Conservation (phyloP, 345 rosid genomes). For the Populus alba region DNA sequence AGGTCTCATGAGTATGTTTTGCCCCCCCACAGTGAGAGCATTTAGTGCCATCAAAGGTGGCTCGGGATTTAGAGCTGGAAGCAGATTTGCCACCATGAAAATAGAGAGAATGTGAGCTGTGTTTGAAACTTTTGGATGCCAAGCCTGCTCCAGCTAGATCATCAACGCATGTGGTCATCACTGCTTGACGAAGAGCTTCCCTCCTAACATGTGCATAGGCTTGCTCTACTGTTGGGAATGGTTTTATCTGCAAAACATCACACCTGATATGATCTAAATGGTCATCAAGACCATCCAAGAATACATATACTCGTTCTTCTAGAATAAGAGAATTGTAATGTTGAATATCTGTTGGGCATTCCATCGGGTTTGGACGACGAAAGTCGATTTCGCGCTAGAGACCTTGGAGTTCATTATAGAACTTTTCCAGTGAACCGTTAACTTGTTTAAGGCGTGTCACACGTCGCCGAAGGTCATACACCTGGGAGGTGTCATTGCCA, state of each 20-base stretch:
- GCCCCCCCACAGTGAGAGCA: not conserved
- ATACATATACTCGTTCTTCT: not conserved
- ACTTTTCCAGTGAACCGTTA: not conserved
- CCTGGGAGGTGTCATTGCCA: not conserved
- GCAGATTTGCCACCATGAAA: not conserved
- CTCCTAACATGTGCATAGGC: conserved; percentile 1
- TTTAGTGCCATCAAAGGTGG: not conserved
- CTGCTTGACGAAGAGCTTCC: not conserved
- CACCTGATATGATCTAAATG: not conserved
- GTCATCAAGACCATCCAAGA: conserved; percentile 1
- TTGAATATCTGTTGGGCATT: not conserved
- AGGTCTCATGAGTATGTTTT: not conserved
- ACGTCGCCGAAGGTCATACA: not conserved
- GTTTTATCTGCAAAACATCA: not conserved
- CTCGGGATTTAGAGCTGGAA: not conserved
- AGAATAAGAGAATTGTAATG: not conserved
- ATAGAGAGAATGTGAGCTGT: not conserved
- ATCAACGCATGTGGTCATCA: not conserved
- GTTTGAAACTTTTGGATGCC: not conserved
- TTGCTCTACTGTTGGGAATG: not conserved
- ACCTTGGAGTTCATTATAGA: not conserved
- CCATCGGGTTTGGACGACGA: not conserved
- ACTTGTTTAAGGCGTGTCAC: not conserved
- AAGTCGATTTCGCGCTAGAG: conserved; percentile 5
- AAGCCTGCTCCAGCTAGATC: not conserved